Base-by-base conservation (phyloP, 1,284 basidiomycete genomes). In the Ceratobasidium sp. region DNA sequence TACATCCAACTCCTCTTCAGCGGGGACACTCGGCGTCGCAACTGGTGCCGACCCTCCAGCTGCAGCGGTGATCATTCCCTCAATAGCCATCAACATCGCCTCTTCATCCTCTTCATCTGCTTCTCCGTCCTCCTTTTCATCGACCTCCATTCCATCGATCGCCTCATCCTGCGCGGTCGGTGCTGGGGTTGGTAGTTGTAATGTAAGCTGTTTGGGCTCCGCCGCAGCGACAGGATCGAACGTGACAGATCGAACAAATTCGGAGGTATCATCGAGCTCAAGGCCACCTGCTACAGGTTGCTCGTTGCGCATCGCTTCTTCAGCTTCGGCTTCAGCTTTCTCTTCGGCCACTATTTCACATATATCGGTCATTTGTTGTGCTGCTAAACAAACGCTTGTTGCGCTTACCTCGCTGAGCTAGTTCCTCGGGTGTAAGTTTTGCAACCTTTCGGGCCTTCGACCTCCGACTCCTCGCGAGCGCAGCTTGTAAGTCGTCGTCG, bases 401-500 rank as follows among this genome's bases (percentile, higher is more conserved):
- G 1, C 2, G 88, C 92, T 81, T 80, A 96, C 95, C 91, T 85
- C 91, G 93, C 80, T 89, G 89, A 0, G 95, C 97, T 20, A 98
- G 87, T 83, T 97, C 93, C 83, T 98, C 96, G 0, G 95, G 94
- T 28, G 94, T 92, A 55, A 93, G 81, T 83, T 94, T 96, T 83
- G 93, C 93, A 51, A 89, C 86, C 84, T 94, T 95, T 84, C 92
- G 92, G 2, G 95, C 89, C 82, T 95, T 95, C 53, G 93, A 92
- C 82, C 94, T 90, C 78, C 98, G 89, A 78, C 95, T 92, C 23
- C 95, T 91, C 33, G 97, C 94, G 75, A 99, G 89, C 40, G 95
- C 95, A 46, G 95, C 95, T 88, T 98, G 97, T 53, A 99, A 89
- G 83, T 99, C 98, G 85, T 99, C 98, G 84, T 99, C 98, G 86